Percentiles rank a stretch among this genome's conserved stretches.
phyloP scores from a whole-genome alignment of 768 basidiomycete genomes.

The Amanita subjunquillea region DNA sequence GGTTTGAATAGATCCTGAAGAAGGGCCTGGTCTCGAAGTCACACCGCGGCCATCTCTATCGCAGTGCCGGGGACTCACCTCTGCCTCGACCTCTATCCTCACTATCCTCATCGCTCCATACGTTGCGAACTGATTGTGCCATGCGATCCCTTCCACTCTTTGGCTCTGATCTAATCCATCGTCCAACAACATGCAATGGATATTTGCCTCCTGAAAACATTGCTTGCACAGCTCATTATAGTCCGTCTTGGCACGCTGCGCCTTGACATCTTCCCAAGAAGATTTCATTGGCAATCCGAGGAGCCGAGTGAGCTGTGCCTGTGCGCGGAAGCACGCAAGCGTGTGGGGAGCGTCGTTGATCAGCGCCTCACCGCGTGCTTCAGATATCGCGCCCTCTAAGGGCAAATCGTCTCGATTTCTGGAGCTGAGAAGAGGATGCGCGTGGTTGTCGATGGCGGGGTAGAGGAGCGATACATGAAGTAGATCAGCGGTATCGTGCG shows the following conservation, averaged over 20 bases:
- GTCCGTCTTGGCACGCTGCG: constrained; percentile 25
- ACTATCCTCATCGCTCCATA: constrained; percentile 52
- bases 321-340: constrained; percentile 49
- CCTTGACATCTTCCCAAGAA: constrained; percentile 55
- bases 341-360: constrained; percentile 41
- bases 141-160: constrained; percentile 38
- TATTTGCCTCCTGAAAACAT: constrained; percentile 45
- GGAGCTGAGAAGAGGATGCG: constrained; percentile 54
- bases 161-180: constrained; percentile 50
- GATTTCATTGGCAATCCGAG: constrained; percentile 27
- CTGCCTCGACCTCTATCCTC: constrained; percentile 60
- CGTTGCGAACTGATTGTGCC: constrained; percentile 54
- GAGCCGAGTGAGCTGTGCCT: constrained; percentile 40
- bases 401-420: constrained; percentile 34
- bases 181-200: constrained; percentile 63
- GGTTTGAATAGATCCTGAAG: neutral
- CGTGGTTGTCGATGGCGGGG: constrained; percentile 73
- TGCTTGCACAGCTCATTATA: constrained; percentile 49
- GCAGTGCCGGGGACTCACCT: constrained; percentile 30
- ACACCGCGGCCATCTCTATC: constrained; percentile 3
- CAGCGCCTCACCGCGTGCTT: constrained; percentile 46
- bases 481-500: constrained; percentile 7
- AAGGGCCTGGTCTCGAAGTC: neutral
- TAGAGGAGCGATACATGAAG: constrained; percentile 20
- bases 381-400: constrained; percentile 58